phyloP scores from a whole-genome alignment of 208 protist species.

The Borovskyia barvae region DNA sequence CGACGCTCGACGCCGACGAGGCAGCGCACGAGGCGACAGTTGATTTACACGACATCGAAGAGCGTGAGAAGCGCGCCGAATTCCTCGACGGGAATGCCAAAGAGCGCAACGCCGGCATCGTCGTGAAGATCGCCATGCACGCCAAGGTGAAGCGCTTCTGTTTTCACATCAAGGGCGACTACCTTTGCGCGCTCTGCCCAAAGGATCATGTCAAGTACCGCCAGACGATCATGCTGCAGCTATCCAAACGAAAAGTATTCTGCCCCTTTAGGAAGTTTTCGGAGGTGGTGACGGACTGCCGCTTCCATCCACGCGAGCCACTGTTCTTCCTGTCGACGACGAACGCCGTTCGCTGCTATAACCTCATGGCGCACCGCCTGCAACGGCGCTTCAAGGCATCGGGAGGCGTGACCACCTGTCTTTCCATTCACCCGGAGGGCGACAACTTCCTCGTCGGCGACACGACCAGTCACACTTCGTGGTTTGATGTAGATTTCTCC shows the following conservation, averaged over 20 bases:
- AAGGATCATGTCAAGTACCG: conserved; percentile 94
- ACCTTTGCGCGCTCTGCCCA: conserved; percentile 88
- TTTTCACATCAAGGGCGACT: conserved; percentile 89
- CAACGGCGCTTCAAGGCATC: conserved; percentile 94
- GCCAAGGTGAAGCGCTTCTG: conserved; percentile 87
- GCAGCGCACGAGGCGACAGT: conserved; percentile 56
- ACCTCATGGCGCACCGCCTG: conserved; percentile 96
- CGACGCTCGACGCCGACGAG: conserved; percentile 79
- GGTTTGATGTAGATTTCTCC: conserved; percentile 99
- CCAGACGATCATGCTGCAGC: conserved; percentile 92
- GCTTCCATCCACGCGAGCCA: conserved; percentile 99
- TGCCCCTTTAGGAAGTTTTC: conserved; percentile 92
- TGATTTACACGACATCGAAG: conserved; percentile 85
- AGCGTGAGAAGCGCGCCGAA: conserved; percentile 87
- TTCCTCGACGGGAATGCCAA: conserved; percentile 76
- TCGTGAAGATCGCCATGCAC: conserved; percentile 90
- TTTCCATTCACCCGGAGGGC: conserved; percentile 96
- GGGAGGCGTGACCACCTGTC: conserved; percentile 87
- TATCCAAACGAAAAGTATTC: conserved; percentile 91
- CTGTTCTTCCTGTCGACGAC: conserved; percentile 97
- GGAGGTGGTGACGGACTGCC: conserved; percentile 90
- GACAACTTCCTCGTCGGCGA: conserved; percentile 97
- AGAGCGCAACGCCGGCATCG: conserved; percentile 79
- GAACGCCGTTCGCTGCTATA: conserved; percentile 96
- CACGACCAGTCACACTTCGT: conserved; percentile 91